A percentile compares a stretch with the other conserved stretches of the same genome.
Evolutionary conservation across 2,329 filamentous ascomycete genomes (phyloP).

Genomic region (Microdochium paspali): DNA sequence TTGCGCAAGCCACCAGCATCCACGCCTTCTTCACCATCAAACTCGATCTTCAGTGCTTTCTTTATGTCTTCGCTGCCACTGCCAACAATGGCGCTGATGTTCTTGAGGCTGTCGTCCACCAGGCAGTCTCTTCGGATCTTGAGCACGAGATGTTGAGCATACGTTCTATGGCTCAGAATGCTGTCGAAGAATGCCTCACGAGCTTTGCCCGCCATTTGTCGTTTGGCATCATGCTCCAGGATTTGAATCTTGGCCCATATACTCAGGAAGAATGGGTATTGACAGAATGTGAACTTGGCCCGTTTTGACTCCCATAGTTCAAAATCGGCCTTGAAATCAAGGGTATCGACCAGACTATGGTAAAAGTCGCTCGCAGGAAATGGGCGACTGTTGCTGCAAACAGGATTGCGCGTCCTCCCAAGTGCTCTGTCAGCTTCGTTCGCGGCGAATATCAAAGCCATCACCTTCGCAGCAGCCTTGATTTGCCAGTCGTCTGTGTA

Average conservation of each 20-base stretch:
- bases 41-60: slow-evolving; percentile 78
- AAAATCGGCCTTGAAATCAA: slow-evolving; percentile 79
- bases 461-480: slow-evolving; percentile 67
- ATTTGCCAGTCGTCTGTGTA: slow-evolving; percentile 89
- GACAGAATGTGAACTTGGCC: slow-evolving; percentile 76
- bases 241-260: slow-evolving; percentile 91
- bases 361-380: slow-evolving; percentile 81
- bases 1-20: slow-evolving; percentile 85
- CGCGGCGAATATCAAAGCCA: slow-evolving; percentile 73
- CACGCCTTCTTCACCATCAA: slow-evolving; percentile 81
- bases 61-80: slow-evolving; percentile 78
- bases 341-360: slow-evolving; percentile 74
- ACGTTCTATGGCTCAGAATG: slow-evolving; percentile 64
- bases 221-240: slow-evolving; percentile 75
- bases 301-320: slow-evolving; percentile 74
- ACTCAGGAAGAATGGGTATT: slow-evolving; percentile 85
- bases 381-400: slow-evolving; percentile 49
- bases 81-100: slow-evolving; percentile 77
- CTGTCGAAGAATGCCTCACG: slow-evolving; percentile 87
- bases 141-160: slow-evolving; percentile 70
- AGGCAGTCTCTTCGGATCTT: slow-evolving; percentile 76
- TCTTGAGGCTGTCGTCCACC: slow-evolving; percentile 77
- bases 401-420: slow-evolving; percentile 6
- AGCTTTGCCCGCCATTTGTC: slow-evolving; percentile 84
- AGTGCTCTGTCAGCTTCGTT: slow-evolving; percentile 47